Conservation (phyloP, 352 stramenopile species). For the Pythium monospermum region DNA sequence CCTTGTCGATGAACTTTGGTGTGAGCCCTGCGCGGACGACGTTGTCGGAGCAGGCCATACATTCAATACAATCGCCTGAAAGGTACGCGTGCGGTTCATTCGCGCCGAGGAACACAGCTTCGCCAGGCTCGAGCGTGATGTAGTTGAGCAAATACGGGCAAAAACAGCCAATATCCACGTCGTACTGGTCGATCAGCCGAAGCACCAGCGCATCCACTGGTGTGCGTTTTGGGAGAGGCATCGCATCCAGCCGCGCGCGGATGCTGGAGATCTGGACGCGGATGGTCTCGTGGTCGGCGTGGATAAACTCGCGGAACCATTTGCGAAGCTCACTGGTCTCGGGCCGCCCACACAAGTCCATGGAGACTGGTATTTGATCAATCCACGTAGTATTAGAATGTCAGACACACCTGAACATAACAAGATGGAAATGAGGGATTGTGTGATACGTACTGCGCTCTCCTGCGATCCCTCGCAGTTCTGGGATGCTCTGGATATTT, state of each 20-base stretch:
- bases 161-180: constrained; percentile 96
- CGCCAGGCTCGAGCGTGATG: constrained; percentile 91
- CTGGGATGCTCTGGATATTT: constrained; percentile 83
- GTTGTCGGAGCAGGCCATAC: constrained; percentile 99
- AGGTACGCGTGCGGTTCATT: constrained; percentile 99
- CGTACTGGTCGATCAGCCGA: constrained; percentile 92
- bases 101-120: constrained; percentile 96
- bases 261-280: constrained; percentile 69
- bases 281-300: constrained; percentile 67
- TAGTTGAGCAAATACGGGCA: constrained; percentile 98
- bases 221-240: constrained; percentile 18
- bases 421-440: background rate
- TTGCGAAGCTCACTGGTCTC: constrained; percentile 42
- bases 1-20: constrained; percentile 98
- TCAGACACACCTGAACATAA: constrained; percentile 1
- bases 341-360: constrained; percentile 30
- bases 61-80: constrained; percentile 94
- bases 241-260: constrained; percentile 65
- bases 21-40: constrained; percentile 98
- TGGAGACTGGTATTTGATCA: constrained; percentile 21
- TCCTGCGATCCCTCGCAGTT: constrained; percentile 80
- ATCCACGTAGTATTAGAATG: constrained; percentile 3
- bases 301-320: constrained; percentile 79
- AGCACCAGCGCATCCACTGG: constrained; percentile 82
- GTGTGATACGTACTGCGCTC: constrained; percentile 24